A percentile compares a stretch with the other conserved stretches of the same genome.
phyloP scores from a whole-genome alignment of 1,284 basidiomycete species.

The Papiliotrema laurentii region DNA sequence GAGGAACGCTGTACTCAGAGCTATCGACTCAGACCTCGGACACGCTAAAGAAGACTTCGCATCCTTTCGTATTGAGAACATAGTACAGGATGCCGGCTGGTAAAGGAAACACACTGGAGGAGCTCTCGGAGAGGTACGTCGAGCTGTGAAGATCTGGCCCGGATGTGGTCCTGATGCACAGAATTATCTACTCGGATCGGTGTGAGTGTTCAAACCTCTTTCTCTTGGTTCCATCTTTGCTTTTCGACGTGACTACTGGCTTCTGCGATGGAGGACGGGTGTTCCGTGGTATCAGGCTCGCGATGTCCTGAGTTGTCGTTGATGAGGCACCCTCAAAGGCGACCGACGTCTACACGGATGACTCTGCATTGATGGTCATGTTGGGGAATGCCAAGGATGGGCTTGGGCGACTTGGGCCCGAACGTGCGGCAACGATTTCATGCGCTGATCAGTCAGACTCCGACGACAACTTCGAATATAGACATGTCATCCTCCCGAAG shows the following conservation, averaged over 20 bases:
- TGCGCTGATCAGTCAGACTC: constrained; percentile 45
- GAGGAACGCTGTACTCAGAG: no score
- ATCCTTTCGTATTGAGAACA: no score
- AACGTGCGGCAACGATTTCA: no score
- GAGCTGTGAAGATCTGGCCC: no score
- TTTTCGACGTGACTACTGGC: background rate
- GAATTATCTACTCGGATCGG: constrained; percentile 48
- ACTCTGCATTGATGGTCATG: background rate
- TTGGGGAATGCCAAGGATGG: background rate
- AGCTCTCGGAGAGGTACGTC: constrained; percentile 47
- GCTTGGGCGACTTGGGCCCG: background rate
- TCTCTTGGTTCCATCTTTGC: background rate
- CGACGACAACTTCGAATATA: constrained; percentile 60
- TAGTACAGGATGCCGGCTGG: constrained; percentile 12
- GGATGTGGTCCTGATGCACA: no score
- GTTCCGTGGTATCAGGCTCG: no score
- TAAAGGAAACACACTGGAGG: constrained; percentile 36
- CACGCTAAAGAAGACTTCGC: no score
- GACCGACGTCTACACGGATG: no score
- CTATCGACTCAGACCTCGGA: no score
- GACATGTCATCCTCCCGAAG: constrained; percentile 87
- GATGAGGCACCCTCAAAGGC: no score
- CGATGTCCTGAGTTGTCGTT: no score
- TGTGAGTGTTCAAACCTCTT: constrained; percentile 14
- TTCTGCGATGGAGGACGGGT: no score